A percentile compares a stretch with the other conserved stretches of the same genome.
Evolutionary conservation across 2,329 filamentous ascomycete species (phyloP).

Genomic region (Fusarium heterosporum): DNA sequence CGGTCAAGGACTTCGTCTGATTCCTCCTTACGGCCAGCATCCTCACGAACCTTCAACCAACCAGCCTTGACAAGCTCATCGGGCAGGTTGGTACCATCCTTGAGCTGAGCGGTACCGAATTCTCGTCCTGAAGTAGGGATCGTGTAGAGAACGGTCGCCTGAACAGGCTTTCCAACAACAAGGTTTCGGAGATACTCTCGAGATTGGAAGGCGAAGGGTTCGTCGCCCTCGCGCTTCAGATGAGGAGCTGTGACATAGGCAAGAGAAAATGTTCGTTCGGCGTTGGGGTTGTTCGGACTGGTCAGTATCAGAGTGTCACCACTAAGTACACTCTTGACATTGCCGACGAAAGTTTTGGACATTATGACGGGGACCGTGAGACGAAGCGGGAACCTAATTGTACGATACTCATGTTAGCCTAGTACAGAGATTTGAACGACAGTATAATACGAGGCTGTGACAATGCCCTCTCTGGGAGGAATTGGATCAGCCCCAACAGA

Average conservation of each 20-base stretch:
- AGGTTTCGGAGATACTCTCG: constrained; percentile 90
- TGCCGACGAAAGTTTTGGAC: constrained; percentile 70
- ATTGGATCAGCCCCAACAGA: neutral
- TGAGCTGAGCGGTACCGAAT: constrained; percentile 83
- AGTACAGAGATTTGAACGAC: constrained; percentile 1
- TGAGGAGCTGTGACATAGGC: constrained; percentile 93
- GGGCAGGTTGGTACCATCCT: constrained; percentile 80
- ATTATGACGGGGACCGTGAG: constrained; percentile 52
- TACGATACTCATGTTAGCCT: constrained; percentile 30
- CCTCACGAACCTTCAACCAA: constrained; percentile 93
- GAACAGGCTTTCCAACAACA: constrained; percentile 85
- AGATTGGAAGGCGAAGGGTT: constrained; percentile 93
- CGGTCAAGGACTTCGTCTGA: constrained; percentile 77
- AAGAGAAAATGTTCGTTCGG: constrained; percentile 88
- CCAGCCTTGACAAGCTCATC: constrained; percentile 88
- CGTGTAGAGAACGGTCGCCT: constrained; percentile 87
- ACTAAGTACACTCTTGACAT: constrained; percentile 93
- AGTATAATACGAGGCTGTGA: neutral
- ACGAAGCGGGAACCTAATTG: constrained; percentile 38
- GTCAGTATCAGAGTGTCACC: constrained; percentile 91
- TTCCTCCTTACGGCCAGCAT: constrained; percentile 92
- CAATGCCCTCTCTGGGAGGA: neutral
- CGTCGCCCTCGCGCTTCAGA: constrained; percentile 88
- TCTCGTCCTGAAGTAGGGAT: constrained; percentile 88
- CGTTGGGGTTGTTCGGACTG: constrained; percentile 81